These are phyloP conservation scores for Pulveroboletus sp. DNA, from an alignment of 768 basidiomycete genomes.

Conservation along the genomic window DNA sequence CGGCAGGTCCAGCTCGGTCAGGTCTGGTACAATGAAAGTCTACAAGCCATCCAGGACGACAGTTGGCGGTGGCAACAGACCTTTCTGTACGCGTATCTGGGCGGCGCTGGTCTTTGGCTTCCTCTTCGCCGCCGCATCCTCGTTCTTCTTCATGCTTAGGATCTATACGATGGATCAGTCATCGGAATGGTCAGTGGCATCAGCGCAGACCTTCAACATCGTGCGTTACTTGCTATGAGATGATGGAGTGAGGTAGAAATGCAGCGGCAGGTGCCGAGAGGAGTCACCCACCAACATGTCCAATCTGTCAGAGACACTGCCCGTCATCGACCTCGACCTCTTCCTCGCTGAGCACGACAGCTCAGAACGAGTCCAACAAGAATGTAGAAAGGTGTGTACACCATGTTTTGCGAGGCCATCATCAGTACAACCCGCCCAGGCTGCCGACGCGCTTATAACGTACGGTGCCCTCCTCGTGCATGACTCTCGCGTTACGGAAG, in stretches of 20 bases:
- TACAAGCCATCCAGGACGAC: not conserved
- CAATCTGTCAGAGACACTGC: constrained; percentile 51
- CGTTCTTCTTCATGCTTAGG: constrained; percentile 99
- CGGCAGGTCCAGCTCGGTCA: constrained; percentile 96
- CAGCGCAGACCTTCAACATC: constrained; percentile 43
- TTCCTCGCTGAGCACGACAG: constrained; percentile 48
- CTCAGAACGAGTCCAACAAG: constrained; percentile 50
- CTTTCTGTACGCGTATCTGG: constrained; percentile 99
- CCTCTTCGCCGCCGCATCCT: constrained; percentile 96
- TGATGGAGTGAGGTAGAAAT: constrained; percentile 21
- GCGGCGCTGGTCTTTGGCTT: constrained; percentile 98
- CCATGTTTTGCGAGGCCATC: not conserved
- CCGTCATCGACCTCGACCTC: constrained; percentile 75
- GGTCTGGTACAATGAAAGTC: constrained; percentile 48
- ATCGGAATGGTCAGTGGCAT: not conserved
- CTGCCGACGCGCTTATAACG: constrained; percentile 74
- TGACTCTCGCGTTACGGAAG: constrained; percentile 81
- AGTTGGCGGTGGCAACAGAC: constrained; percentile 38
- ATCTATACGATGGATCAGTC: constrained; percentile 54
- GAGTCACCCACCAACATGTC: constrained; percentile 29
- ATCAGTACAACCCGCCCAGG: constrained; percentile 39
- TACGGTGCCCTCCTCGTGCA: constrained; percentile 86
- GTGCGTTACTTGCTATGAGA: constrained; percentile 11
- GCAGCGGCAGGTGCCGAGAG: constrained; percentile 31
- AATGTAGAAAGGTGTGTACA: constrained; percentile 59